These are phyloP conservation scores for Coniophora puteana DNA, from an alignment of 1,284 basidiomycete genomes.

Conservation along the genomic window DNA sequence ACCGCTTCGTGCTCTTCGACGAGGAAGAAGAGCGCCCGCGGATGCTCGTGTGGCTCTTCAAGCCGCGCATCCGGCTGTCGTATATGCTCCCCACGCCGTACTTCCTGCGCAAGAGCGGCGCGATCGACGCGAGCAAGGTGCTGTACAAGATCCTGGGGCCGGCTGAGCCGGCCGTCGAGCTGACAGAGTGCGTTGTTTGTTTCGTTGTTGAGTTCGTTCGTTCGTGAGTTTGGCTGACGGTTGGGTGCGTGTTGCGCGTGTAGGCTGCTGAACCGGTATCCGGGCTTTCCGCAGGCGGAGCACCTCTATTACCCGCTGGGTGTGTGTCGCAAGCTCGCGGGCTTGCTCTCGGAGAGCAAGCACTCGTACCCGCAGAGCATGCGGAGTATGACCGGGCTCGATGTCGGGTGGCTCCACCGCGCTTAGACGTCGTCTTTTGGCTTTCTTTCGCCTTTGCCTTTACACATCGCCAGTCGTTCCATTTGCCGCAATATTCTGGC, in stretches of 20 bases:
- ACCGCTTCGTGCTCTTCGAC: conserved; percentile 82
- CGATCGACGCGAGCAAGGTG: conserved; percentile 69
- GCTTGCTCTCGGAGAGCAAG: conserved; percentile 69
- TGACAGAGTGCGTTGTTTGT: conserved; percentile 47
- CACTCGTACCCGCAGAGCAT: conserved; percentile 67
- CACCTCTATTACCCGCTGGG: conserved; percentile 73
- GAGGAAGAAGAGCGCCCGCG: conserved; percentile 76
- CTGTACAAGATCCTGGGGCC: conserved; percentile 69
- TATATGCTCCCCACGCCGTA: conserved; percentile 58
- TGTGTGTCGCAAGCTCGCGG: conserved; percentile 64
- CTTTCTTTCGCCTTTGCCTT: too few relatives aligned
- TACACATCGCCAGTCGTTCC: too few relatives aligned
- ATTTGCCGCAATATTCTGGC: too few relatives aligned
- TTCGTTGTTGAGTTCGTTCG: not conserved
- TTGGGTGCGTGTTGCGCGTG: conserved; percentile 3
- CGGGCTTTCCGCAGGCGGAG: conserved; percentile 82
- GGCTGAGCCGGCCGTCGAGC: conserved; percentile 42
- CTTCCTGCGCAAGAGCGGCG: conserved; percentile 57
- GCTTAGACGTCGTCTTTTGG: conserved; percentile 4
- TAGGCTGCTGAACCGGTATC: conserved; percentile 62
- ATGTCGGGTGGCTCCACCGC: conserved; percentile 71
- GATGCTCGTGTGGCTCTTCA: conserved; percentile 91
- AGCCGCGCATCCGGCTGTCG: conserved; percentile 75
- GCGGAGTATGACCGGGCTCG: conserved; percentile 72
- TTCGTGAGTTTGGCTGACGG: conserved; percentile 6